These are phyloP conservation scores for Phytophthora rubi DNA, from an alignment of 352 stramenopile genomes.

Conservation along the genomic window DNA sequence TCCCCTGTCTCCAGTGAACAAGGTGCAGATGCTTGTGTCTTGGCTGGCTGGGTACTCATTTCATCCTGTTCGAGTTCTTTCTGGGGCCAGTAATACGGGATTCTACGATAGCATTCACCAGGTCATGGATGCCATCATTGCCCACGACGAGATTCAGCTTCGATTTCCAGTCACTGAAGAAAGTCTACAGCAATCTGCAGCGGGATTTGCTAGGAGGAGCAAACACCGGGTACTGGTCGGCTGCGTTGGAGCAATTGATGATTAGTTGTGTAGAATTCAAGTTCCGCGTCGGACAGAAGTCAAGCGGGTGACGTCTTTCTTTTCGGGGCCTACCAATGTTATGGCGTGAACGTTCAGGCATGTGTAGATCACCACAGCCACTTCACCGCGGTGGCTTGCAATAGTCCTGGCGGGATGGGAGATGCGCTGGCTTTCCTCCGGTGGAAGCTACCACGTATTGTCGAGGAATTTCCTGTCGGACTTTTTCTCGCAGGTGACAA, in stretches of 20 bases:
- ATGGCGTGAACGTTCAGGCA: no score
- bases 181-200: not conserved
- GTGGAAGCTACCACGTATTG: no score
- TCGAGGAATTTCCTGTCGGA: no score
- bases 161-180: constrained; percentile 1
- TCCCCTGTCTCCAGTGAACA: constrained; percentile 4
- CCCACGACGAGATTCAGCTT: not conserved
- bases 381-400: no score
- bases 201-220: not conserved
- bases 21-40: constrained; percentile 6
- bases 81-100: not conserved
- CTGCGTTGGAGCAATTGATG: constrained; percentile 5
- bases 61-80: not conserved
- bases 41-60: constrained; percentile 13
- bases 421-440: no score
- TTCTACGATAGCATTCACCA: constrained; percentile 10
- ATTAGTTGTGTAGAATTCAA: not conserved
- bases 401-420: no score
- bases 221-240: not conserved
- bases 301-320: no score
- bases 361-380: no score
- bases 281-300: no score
- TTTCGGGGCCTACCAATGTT: no score
- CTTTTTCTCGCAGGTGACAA: no score
- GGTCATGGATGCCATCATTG: constrained; percentile 3